A percentile compares a stretch with the other conserved stretches of the same genome.
These are phyloP conservation scores for Saraca asoca DNA, from an alignment of 331 rosid genomes.

Conservation along the genomic window DNA sequence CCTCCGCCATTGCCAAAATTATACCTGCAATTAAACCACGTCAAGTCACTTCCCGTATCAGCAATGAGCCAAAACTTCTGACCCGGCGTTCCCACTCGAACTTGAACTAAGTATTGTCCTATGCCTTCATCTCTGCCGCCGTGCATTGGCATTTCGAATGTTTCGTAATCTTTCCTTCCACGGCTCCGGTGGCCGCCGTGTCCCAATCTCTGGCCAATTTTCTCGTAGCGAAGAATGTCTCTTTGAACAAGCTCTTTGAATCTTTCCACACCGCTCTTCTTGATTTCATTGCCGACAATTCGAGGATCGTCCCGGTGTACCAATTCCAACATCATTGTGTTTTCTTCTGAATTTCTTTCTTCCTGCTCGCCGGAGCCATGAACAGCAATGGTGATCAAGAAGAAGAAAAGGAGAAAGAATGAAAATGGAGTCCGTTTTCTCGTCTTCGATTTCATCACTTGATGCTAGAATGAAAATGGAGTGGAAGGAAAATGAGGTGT, in stretches of 20 bases:
- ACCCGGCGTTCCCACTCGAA: constrained; percentile 62
- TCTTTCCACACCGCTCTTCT: neutral
- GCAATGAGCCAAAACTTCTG: constrained; percentile 55
- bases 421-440: constrained; percentile 23
- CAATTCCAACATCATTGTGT: constrained; percentile 41
- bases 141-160: constrained; percentile 41
- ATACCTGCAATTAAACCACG: constrained; percentile 58
- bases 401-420: constrained; percentile 29
- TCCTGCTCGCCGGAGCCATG: neutral
- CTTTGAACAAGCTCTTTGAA: constrained; percentile 38
- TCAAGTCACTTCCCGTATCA: constrained; percentile 74
- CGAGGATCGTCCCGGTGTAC: constrained; percentile 52
- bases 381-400: constrained; percentile 26
- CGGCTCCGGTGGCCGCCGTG: neutral
- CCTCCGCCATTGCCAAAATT: neutral
- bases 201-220: constrained; percentile 12
- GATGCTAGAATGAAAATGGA: too few species aligned
- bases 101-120: constrained; percentile 58
- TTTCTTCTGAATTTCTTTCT: neutral
- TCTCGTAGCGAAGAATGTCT: constrained; percentile 32
- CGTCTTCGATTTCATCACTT: neutral
- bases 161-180: constrained; percentile 32
- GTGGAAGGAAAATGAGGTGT: neutral
- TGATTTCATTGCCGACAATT: neutral
- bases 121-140: constrained; percentile 50